phyloP scores from a whole-genome alignment of 2,329 filamentous ascomycete species.

The Alternaria infectoria region DNA sequence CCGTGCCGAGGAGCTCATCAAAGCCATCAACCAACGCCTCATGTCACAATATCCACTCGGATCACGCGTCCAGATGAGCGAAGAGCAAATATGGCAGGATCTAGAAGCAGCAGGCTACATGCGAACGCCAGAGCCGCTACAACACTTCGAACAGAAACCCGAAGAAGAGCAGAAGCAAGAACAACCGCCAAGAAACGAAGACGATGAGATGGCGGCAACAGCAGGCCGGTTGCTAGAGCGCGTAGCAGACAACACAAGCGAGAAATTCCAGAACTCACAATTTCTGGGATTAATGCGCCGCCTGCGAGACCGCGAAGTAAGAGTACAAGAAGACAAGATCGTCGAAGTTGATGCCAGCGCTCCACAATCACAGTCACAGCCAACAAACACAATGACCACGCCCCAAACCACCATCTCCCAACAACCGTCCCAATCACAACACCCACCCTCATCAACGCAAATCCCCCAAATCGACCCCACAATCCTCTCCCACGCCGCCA shows the following conservation, averaged over 20 bases:
- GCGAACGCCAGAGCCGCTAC: constrained; percentile 20
- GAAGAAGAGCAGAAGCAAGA: constrained; percentile 37
- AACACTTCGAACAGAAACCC: constrained; percentile 30
- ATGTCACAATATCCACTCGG: constrained; percentile 46
- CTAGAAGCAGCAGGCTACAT: constrained; percentile 41
- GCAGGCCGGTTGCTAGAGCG: constrained; percentile 73
- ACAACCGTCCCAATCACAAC: background rate
- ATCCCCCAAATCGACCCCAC: constrained; percentile 36
- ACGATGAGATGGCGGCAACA: constrained; percentile 74
- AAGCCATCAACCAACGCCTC: constrained; percentile 41
- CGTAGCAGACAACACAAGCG: constrained; percentile 70
- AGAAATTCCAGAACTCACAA: constrained; percentile 79
- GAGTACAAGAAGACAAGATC: constrained; percentile 73
- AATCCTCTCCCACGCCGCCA: constrained; percentile 39
- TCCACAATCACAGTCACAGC: background rate
- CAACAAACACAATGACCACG: background rate
- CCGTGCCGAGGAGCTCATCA: constrained; percentile 36
- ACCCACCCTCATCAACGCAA: constrained; percentile 6
- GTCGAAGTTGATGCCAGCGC: constrained; percentile 56
- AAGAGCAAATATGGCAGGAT: constrained; percentile 38
- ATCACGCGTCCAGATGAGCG: constrained; percentile 23
- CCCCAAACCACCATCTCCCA: background rate
- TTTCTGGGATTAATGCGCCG: constrained; percentile 80
- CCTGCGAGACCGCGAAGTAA: constrained; percentile 73
- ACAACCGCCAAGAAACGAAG: constrained; percentile 49